These are phyloP conservation scores for Epichloe scottii DNA, from an alignment of 2,329 filamentous ascomycete species.

Conservation along the genomic window DNA sequence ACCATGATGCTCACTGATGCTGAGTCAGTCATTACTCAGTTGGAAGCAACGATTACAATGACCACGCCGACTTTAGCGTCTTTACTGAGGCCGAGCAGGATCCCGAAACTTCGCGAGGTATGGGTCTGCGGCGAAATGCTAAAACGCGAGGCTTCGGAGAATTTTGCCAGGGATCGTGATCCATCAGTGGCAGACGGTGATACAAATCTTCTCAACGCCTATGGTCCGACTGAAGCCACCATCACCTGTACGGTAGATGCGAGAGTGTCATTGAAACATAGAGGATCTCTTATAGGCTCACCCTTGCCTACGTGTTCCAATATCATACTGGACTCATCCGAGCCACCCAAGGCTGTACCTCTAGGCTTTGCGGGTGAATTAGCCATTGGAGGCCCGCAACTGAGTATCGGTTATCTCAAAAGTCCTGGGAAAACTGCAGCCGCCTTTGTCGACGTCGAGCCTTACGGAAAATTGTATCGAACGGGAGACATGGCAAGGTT, in stretches of 20 bases:
- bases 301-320: conserved; percentile 22
- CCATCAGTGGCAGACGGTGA: conserved; percentile 1
- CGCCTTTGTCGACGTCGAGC: conserved; percentile 53
- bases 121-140: conserved; percentile 21
- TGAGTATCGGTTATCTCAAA: conserved; percentile 55
- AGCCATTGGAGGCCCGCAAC: conserved; percentile 68
- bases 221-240: conserved; percentile 16
- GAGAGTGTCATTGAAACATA: conserved; percentile 10
- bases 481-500: conserved; percentile 34
- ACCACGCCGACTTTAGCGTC: conserved; percentile 25
- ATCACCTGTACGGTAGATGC: conserved; percentile 13
- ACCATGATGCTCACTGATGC: conserved; percentile 15
- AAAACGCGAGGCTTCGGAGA: conserved; percentile 19
- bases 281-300: conserved; percentile 24
- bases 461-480: conserved; percentile 56
- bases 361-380: conserved; percentile 63
- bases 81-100: conserved; percentile 17
- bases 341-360: conserved; percentile 39
- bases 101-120: conserved; percentile 12
- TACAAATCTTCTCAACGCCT: conserved; percentile 13
- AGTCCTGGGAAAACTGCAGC: conserved; percentile 41
- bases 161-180: conserved; percentile 13
- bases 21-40: conserved; percentile 12
- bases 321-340: conserved; percentile 12
- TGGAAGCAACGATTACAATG: conserved; percentile 24